Conservation (phyloP, 495 filamentous ascomycete genomes). For the Hyaloscypha variabilis region DNA sequence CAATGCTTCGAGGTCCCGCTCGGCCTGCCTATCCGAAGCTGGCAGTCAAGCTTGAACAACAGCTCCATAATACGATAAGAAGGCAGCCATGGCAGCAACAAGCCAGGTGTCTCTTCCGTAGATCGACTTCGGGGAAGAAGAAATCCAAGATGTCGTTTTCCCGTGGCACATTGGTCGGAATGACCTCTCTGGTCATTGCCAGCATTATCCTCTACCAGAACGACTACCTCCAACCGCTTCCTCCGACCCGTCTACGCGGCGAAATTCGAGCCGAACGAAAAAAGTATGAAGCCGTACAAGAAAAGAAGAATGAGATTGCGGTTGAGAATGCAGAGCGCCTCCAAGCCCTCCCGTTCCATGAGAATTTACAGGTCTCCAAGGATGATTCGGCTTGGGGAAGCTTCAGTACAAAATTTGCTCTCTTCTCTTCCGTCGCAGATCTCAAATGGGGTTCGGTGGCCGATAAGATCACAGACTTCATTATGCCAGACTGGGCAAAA, state of each 20-base stretch:
- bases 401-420: slow-evolving; percentile 61
- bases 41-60: background rate
- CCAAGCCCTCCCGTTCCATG: slow-evolving; percentile 18
- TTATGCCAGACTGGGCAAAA: slow-evolving; percentile 82
- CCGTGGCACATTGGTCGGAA: slow-evolving; percentile 19
- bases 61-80: slow-evolving; percentile 2
- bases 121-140: slow-evolving; percentile 5
- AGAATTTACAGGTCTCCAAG: slow-evolving; percentile 1
- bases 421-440: slow-evolving; percentile 53
- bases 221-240: slow-evolving; percentile 28
- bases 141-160: slow-evolving; percentile 18
- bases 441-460: slow-evolving; percentile 62
- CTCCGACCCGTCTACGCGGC: slow-evolving; percentile 25
- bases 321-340: slow-evolving; percentile 21
- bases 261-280: slow-evolving; percentile 21
- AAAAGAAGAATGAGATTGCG: slow-evolving; percentile 21
- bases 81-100: slow-evolving; percentile 5
- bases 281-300: slow-evolving; percentile 8
- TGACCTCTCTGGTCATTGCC: slow-evolving; percentile 17
- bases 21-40: background rate
- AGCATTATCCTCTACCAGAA: slow-evolving; percentile 26
- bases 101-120: slow-evolving; percentile 13
- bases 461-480: slow-evolving; percentile 66
- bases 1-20: slow-evolving; percentile 17
- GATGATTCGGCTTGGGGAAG: slow-evolving; percentile 56